phyloP scores from a whole-genome alignment of 2,329 filamentous ascomycete species.

The Ascochyta pisi region DNA sequence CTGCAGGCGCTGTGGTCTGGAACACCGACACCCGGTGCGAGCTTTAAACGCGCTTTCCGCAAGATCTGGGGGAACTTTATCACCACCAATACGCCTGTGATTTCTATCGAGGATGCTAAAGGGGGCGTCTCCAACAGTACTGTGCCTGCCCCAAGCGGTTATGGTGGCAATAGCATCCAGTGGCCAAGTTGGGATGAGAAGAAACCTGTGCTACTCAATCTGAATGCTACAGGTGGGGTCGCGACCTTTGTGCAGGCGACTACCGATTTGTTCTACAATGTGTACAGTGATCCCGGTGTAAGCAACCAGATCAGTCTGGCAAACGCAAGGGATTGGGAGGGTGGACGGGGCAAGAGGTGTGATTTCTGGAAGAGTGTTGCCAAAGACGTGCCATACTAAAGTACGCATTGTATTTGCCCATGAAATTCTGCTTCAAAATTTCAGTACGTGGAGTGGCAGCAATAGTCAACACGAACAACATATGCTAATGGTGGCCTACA shows the following conservation, averaged over 20 bases:
- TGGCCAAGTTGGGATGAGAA: slow-evolving; percentile 38
- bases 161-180: slow-evolving; percentile 25
- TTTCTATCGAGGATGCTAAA: slow-evolving; percentile 38
- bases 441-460: background rate
- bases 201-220: slow-evolving; percentile 29
- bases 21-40: slow-evolving; percentile 29
- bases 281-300: slow-evolving; percentile 41
- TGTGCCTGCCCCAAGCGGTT: slow-evolving; percentile 24
- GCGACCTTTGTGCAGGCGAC: slow-evolving; percentile 25
- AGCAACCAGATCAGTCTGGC: slow-evolving; percentile 38
- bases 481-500: background rate
- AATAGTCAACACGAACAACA: background rate
- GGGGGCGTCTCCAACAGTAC: slow-evolving; percentile 33
- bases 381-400: slow-evolving; percentile 33
- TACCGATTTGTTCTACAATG: slow-evolving; percentile 35
- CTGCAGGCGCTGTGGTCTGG: slow-evolving; percentile 41
- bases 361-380: slow-evolving; percentile 40
- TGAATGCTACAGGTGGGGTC: slow-evolving; percentile 42
- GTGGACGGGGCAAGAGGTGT: slow-evolving; percentile 40
- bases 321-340: slow-evolving; percentile 41
- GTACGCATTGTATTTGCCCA: background rate
- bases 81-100: slow-evolving; percentile 33
- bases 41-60: slow-evolving; percentile 43
- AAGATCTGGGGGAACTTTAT: slow-evolving; percentile 46
- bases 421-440: background rate